Evolutionary conservation across 1,284 basidiomycete species (phyloP).

Genomic region (Cryptococcus jaspeensis): DNA sequence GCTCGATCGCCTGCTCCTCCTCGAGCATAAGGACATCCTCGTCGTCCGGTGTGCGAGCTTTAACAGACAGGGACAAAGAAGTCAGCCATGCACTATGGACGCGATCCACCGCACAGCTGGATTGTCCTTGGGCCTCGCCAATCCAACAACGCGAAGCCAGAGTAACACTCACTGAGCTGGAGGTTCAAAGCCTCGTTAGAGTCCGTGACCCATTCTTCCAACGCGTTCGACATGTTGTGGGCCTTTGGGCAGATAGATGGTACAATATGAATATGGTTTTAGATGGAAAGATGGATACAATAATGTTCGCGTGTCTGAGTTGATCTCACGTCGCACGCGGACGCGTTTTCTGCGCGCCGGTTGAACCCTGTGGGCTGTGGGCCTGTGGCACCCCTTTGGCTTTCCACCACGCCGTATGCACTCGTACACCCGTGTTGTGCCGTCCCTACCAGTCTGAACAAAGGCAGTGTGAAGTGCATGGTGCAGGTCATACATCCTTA

Average conservation of each 20-base stretch:
- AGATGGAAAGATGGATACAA: background rate
- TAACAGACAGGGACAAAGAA: background rate
- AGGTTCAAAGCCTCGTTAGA: conserved; percentile 74
- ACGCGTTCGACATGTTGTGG: conserved; percentile 30
- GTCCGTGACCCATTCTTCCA: conserved; percentile 53
- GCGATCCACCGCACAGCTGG: conserved; percentile 1
- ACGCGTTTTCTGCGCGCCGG: too few relatives aligned
- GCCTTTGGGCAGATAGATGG: too few relatives aligned
- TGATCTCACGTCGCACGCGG: too few relatives aligned
- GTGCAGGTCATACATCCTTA: too few relatives aligned
- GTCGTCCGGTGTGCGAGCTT: conserved; percentile 48
- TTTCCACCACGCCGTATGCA: too few relatives aligned
- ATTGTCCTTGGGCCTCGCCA: background rate
- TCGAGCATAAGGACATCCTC: conserved; percentile 56
- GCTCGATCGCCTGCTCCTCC: conserved; percentile 60
- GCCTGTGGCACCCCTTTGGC: too few relatives aligned
- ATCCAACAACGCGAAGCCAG: background rate
- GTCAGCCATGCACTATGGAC: background rate
- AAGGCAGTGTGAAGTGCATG: too few relatives aligned
- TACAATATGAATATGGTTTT: too few relatives aligned
- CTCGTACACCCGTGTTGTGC: too few relatives aligned
- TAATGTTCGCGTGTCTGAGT: too few relatives aligned
- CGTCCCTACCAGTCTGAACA: too few relatives aligned
- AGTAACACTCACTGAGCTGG: conserved; percentile 62
- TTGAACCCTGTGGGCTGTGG: too few relatives aligned